These are phyloP conservation scores for Stropharia rugosoannulata DNA, from an alignment of 768 basidiomycete genomes.

Conservation along the genomic window DNA sequence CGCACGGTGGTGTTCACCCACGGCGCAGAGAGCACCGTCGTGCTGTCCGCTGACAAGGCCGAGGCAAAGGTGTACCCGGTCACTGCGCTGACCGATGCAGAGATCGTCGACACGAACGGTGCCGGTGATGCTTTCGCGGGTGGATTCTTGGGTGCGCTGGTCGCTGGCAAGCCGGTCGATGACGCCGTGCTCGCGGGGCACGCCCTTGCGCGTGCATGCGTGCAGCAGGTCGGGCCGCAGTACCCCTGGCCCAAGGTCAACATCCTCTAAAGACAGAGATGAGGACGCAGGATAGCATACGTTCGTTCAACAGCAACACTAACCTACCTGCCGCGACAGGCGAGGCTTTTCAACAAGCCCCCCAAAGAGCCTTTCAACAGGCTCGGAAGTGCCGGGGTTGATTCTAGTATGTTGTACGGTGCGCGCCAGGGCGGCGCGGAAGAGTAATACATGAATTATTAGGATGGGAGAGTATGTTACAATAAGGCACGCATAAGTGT, in stretches of 20 bases:
- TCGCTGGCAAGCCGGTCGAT: slow-evolving; percentile 73
- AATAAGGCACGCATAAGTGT: no score
- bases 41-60: slow-evolving; percentile 61
- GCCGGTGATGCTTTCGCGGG: slow-evolving; percentile 98
- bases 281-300: background rate
- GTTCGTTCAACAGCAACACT: background rate
- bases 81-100: slow-evolving; percentile 47
- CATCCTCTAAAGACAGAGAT: slow-evolving; percentile 28
- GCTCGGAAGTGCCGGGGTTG: background rate
- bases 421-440: no score
- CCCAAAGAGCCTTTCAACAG: slow-evolving; percentile 1
- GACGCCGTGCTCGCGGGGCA: slow-evolving; percentile 86
- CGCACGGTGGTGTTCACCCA: slow-evolving; percentile 92
- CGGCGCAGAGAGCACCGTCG: slow-evolving; percentile 75
- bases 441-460: no score
- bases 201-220: slow-evolving; percentile 81
- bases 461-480: no score
- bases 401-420: background rate
- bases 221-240: slow-evolving; percentile 64
- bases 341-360: slow-evolving; percentile 6
- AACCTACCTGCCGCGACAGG: background rate
- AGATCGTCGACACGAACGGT: slow-evolving; percentile 96
- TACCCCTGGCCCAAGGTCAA: slow-evolving; percentile 53
- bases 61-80: slow-evolving; percentile 61
- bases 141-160: slow-evolving; percentile 87